Base-by-base conservation (phyloP, 768 basidiomycete species). In the Lentinula lateritia region DNA sequence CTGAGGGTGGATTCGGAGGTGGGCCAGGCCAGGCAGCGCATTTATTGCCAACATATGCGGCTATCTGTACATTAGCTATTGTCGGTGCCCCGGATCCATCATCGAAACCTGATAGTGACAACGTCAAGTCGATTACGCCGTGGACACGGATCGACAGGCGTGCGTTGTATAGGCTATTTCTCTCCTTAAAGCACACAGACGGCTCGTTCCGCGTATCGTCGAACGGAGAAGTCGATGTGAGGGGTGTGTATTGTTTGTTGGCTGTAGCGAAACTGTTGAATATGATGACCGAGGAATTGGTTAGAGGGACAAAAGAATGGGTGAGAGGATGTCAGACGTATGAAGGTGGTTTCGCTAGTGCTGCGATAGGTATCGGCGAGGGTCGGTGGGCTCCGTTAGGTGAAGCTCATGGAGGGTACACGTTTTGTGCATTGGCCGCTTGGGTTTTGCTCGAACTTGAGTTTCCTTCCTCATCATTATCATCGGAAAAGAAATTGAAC, bases 341-440 rank as follows among this genome's bases (percentile, higher is more conserved):
- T 75, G 97, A 99, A 73, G 97, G 97, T 38, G 96, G 97, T 0
- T 95, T 99, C 69, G 82, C 92, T 0, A 88, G 86, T 1, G 78
- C 92, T 0, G 90, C 92, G 0, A 85, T 90, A 58, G 86, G 92
- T 0, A 88, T 86, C 62, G 83, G 83, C 64, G 23, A 62, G 10
- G 63, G 73, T 1, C 82, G 87, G 1, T 82, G 89, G 0, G 91
- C 95, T 0, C 79, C 89, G 0, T 85, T 97, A 20, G 96, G 96
- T 9, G 97, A 99, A 74, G 95, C 97, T 0, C 97, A 99, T 65
- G 97, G 97, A 6, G 97, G 97, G 0, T 98, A 99, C 74, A 93
- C 96, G 0, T 97, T 93, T 72, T 99, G 97, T 70, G 86, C 93
- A 7, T 78, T 95, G 32, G 93, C 93, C 0, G 85, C 89, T 16